A percentile compares a stretch with the other conserved stretches of the same genome.
These are phyloP conservation scores for Aspergillus ustus DNA, from an alignment of 2,329 filamentous ascomycete genomes.

Conservation along the genomic window DNA sequence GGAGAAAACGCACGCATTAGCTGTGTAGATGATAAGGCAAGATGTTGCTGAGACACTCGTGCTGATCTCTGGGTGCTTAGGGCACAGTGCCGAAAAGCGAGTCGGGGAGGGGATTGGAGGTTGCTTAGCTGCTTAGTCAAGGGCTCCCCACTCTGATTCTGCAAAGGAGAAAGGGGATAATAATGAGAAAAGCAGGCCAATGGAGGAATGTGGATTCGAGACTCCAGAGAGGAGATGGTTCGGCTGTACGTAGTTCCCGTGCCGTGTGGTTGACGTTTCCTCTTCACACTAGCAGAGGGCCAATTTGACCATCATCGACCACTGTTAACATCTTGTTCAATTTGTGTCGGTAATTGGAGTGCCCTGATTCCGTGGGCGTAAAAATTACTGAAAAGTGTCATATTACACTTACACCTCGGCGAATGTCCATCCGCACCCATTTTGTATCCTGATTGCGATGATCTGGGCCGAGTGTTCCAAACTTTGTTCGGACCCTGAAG, in stretches of 20 bases:
- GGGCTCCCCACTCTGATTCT: slow-evolving; percentile 6
- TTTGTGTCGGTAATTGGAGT: not conserved
- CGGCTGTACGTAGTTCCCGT: not conserved
- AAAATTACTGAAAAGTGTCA: slow-evolving; percentile 4
- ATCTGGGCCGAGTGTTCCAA: not conserved
- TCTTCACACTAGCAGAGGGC: not conserved
- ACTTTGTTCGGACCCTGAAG: slow-evolving; percentile 16
- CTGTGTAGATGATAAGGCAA: not conserved
- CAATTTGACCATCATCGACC: not conserved
- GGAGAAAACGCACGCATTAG: not conserved
- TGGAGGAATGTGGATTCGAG: slow-evolving; percentile 1
- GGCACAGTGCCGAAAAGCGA: slow-evolving; percentile 15
- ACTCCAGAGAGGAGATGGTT: not conserved
- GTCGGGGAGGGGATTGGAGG: slow-evolving; percentile 2
- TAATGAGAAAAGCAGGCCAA: not conserved
- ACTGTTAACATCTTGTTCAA: not conserved
- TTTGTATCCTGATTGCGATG: not conserved
- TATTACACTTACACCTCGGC: slow-evolving; percentile 6
- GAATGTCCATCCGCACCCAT: not conserved
- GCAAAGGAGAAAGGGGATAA: not conserved
- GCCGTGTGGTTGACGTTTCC: slow-evolving; percentile 7
- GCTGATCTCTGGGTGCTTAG: slow-evolving; percentile 5
- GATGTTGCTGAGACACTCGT: not conserved
- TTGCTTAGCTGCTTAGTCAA: not conserved
- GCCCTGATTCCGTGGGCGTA: not conserved